phyloP scores from a whole-genome alignment of 2,329 filamentous ascomycete genomes.

The Nannizziopsis arthrosporioides region DNA sequence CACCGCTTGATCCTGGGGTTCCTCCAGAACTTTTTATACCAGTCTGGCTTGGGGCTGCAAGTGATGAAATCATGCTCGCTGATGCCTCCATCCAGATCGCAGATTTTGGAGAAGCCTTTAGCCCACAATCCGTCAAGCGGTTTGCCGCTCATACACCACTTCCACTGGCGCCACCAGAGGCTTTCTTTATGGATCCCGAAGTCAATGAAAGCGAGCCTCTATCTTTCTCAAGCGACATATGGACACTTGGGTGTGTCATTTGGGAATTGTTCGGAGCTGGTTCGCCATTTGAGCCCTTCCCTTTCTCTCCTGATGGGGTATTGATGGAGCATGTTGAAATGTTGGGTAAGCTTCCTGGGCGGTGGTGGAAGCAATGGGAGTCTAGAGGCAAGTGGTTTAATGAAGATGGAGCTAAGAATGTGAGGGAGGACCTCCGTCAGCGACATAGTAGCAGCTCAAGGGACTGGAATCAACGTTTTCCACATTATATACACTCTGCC shows the following conservation, averaged over 20 bases:
- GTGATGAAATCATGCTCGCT: conserved; percentile 19
- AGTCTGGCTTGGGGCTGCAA: conserved; percentile 19
- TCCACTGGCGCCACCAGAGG: conserved; percentile 12
- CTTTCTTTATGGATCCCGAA: conserved; percentile 8
- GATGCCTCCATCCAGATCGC: conserved; percentile 20
- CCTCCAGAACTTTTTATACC: conserved; percentile 17
- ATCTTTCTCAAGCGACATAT: conserved; percentile 26
- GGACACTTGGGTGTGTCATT: conserved; percentile 28
- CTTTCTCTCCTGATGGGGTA: conserved; percentile 17
- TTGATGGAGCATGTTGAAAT: conserved; percentile 21
- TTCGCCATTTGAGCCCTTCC: conserved; percentile 18
- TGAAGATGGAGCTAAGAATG: conserved; percentile 11
- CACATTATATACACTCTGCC: conserved; percentile 11
- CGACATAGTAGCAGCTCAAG: not conserved
- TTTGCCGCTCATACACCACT: conserved; percentile 17
- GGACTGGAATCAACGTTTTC: conserved; percentile 1
- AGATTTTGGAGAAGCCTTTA: conserved; percentile 23
- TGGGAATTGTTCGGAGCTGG: conserved; percentile 24
- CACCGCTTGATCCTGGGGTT: conserved; percentile 15
- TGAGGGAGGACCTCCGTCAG: conserved; percentile 1
- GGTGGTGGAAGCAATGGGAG: conserved; percentile 14
- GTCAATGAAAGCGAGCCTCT: too few relatives aligned
- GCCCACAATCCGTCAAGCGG: conserved; percentile 5
- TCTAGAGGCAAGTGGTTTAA: conserved; percentile 6
- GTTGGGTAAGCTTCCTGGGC: conserved; percentile 19